A percentile compares a stretch with the other conserved stretches of the same genome.
These are phyloP conservation scores for Populus tomentosa DNA, from an alignment of 441 rosid genomes.

Conservation along the genomic window DNA sequence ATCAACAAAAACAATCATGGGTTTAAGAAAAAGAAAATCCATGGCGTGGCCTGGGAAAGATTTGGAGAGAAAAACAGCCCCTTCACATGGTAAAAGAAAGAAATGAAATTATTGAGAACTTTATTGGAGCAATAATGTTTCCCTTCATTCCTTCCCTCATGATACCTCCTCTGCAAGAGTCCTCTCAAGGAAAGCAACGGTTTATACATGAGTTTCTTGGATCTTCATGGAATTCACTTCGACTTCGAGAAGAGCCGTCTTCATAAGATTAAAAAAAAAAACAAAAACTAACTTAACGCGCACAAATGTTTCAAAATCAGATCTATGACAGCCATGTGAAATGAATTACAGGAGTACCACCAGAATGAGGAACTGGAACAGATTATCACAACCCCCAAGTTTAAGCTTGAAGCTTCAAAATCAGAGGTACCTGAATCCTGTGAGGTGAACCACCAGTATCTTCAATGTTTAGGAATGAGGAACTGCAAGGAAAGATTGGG, in stretches of 20 bases:
- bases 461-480: neutral
- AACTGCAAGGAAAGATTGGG: neutral
- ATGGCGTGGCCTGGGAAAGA: too few relatives aligned
- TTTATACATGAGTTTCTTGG: neutral
- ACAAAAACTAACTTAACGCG: neutral
- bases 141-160: neutral
- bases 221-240: neutral
- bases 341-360: neutral
- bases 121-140: neutral
- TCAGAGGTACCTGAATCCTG: conserved; percentile 4
- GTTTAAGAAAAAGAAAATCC: neutral
- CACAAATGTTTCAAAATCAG: neutral
- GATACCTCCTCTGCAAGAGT: neutral
- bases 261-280: neutral
- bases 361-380: neutral
- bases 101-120: neutral
- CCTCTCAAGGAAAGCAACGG: neutral
- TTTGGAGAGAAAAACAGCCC: neutral
- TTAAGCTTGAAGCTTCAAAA: neutral
- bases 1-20: too few relatives aligned
- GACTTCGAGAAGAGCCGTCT: neutral
- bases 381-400: neutral
- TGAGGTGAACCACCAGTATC: neutral
- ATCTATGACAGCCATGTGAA: neutral
- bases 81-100: neutral